Evolutionary conservation across 2,329 filamentous ascomycete species (phyloP).

Genomic region (Aspergillaceae sp.): DNA sequence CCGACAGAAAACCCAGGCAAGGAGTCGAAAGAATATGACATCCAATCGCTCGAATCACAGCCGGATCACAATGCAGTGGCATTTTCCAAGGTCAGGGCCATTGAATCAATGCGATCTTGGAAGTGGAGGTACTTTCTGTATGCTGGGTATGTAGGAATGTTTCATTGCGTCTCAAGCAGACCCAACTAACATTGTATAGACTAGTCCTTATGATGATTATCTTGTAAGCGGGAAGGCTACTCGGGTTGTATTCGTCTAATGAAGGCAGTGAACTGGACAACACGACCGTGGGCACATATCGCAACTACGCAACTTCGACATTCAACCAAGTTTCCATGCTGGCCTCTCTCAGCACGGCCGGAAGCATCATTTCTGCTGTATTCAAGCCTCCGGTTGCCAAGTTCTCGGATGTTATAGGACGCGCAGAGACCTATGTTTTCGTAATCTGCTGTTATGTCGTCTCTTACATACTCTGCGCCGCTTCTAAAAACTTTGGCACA

Average conservation of each 20-base stretch:
- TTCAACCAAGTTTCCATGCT: slow-evolving; percentile 30
- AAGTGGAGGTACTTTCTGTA: slow-evolving; percentile 23
- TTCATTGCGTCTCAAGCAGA: not conserved
- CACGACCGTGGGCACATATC: slow-evolving; percentile 31
- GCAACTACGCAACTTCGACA: slow-evolving; percentile 34
- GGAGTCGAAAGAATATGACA: slow-evolving; percentile 4
- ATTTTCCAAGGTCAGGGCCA: slow-evolving; percentile 21
- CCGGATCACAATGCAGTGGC: slow-evolving; percentile 9
- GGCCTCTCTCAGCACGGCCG: slow-evolving; percentile 28
- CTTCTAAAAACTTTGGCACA: slow-evolving; percentile 25
- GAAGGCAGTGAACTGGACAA: slow-evolving; percentile 27
- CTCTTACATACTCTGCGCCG: slow-evolving; percentile 32
- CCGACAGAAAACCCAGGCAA: not conserved
- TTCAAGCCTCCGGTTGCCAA: slow-evolving; percentile 37
- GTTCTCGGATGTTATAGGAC: slow-evolving; percentile 35
- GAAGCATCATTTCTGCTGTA: slow-evolving; percentile 32
- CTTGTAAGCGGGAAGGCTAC: slow-evolving; percentile 12
- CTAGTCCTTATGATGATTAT: slow-evolving; percentile 24
- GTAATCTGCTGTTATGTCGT: slow-evolving; percentile 29
- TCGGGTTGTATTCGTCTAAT: not conserved
- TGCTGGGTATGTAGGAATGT: slow-evolving; percentile 13
- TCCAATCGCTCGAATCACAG: slow-evolving; percentile 3
- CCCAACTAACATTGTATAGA: slow-evolving; percentile 8
- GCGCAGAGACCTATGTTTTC: slow-evolving; percentile 30
- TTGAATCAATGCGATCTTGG: slow-evolving; percentile 20